A percentile compares a stretch with the other conserved stretches of the same genome.
Conservation (phyloP, 331 rosid genomes). For the Prunus yedoensis region DNA sequence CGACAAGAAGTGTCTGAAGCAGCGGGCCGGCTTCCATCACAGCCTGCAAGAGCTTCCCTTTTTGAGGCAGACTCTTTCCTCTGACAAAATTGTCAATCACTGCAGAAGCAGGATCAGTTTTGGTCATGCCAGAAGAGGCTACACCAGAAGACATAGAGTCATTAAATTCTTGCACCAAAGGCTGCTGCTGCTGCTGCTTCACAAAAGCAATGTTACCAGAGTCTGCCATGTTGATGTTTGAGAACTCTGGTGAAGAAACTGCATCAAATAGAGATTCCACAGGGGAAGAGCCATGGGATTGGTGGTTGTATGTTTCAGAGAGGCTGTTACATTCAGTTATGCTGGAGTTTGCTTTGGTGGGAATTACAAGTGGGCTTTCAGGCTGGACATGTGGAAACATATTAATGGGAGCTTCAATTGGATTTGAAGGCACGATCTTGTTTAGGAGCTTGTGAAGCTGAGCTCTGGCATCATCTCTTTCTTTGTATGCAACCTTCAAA, state of each 20-base stretch:
- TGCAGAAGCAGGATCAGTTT: slow-evolving; percentile 37
- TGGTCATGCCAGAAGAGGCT: slow-evolving; percentile 21
- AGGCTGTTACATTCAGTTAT: slow-evolving; percentile 79
- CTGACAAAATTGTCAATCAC: slow-evolving; percentile 48
- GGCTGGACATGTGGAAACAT: slow-evolving; percentile 18
- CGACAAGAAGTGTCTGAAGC: slow-evolving; percentile 61
- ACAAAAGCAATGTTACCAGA: slow-evolving; percentile 31
- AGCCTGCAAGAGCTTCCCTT: slow-evolving; percentile 67
- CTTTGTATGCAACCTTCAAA: slow-evolving; percentile 49
- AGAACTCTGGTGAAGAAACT: slow-evolving; percentile 68
- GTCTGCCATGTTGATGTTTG: slow-evolving; percentile 51
- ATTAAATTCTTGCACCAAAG: slow-evolving; percentile 24
- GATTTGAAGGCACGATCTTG: slow-evolving; percentile 28
- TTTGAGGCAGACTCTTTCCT: slow-evolving; percentile 58
- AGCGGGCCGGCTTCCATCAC: slow-evolving; percentile 78
- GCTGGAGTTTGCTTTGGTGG: slow-evolving; percentile 69
- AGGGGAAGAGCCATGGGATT: slow-evolving; percentile 58
- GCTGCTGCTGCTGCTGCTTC: slow-evolving; percentile 10
- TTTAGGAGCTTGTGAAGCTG: slow-evolving; percentile 49
- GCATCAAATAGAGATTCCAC: slow-evolving; percentile 68
- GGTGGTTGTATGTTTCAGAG: slow-evolving; percentile 48
- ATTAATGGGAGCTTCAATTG: slow-evolving; percentile 32
- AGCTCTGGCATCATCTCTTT: slow-evolving; percentile 70
- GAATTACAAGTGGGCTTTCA: slow-evolving; percentile 37
- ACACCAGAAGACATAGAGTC: slow-evolving; percentile 11